These are phyloP conservation scores for Plasmodium billcollinsi DNA, from an alignment of 169 alveolate genomes.

Conservation along the genomic window DNA sequence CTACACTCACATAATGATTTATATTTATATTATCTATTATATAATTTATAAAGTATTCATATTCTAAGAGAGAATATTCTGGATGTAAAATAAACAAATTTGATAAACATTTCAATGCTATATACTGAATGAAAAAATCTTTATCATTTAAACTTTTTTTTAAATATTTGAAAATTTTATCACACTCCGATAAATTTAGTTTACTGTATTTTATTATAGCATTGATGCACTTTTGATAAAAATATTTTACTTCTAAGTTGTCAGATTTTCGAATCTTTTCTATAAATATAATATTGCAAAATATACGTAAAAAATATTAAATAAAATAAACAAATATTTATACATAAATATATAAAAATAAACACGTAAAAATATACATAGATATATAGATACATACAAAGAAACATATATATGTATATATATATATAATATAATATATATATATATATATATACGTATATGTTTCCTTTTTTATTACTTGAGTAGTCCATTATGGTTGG, in stretches of 20 bases:
- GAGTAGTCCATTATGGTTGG: conserved; percentile 54
- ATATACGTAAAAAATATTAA: neutral
- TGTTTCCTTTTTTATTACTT: conserved; percentile 27
- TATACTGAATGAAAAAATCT: conserved; percentile 44
- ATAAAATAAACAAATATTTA: neutral
- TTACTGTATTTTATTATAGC: conserved; percentile 21
- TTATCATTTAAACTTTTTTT: conserved; percentile 51
- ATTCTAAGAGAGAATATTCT: conserved; percentile 65
- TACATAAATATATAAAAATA: neutral
- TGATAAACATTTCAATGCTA: conserved; percentile 33
- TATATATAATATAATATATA: conserved; percentile 7
- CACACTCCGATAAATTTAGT: conserved; percentile 19
- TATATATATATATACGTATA: neutral
- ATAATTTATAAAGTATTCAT: conserved; percentile 42
- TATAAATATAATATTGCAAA: conserved; percentile 8
- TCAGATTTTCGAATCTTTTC: conserved; percentile 51
- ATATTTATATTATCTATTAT: conserved; percentile 8
- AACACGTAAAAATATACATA: neutral
- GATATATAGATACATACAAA: neutral
- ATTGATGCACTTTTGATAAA: conserved; percentile 18
- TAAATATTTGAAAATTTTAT: conserved; percentile 32
- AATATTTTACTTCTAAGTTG: conserved; percentile 28
- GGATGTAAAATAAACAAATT: conserved; percentile 50
- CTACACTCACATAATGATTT: conserved; percentile 4
- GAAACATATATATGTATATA: neutral